Evolutionary conservation across 257 asterid species (phyloP).

Genomic region (Nicotiana paniculata): DNA sequence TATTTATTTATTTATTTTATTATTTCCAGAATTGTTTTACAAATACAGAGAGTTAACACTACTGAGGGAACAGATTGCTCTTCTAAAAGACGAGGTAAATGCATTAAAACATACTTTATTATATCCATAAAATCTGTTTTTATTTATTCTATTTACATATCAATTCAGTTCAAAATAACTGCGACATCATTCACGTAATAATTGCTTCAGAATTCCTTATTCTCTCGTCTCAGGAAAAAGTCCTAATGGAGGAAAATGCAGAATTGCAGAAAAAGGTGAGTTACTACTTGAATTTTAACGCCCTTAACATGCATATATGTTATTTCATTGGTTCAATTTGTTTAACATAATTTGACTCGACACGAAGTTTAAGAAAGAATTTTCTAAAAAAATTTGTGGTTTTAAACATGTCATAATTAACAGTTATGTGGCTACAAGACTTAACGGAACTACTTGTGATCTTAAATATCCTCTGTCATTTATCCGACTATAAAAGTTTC

Average conservation of each 20-base stretch:
- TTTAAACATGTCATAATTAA: no score
- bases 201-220: background rate
- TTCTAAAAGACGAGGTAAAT: constrained; percentile 40
- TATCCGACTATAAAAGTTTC: no score
- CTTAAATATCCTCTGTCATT: no score
- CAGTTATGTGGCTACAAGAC: no score
- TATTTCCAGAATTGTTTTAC: no score
- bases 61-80: constrained; percentile 30
- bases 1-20: no score
- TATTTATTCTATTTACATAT: background rate
- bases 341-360: no score
- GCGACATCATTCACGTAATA: background rate
- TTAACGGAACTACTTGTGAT: no score
- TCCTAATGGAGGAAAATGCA: constrained; percentile 28
- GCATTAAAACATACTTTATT: background rate
- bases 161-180: background rate
- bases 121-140: background rate
- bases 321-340: no score
- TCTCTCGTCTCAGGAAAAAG: constrained; percentile 32
- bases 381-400: no score
- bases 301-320: background rate
- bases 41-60: no score
- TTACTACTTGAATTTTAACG: background rate
- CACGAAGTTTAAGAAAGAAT: no score
- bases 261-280: constrained; percentile 42